Conservation (phyloP, 345 rosid genomes). For the Melastoma malabathricum region DNA sequence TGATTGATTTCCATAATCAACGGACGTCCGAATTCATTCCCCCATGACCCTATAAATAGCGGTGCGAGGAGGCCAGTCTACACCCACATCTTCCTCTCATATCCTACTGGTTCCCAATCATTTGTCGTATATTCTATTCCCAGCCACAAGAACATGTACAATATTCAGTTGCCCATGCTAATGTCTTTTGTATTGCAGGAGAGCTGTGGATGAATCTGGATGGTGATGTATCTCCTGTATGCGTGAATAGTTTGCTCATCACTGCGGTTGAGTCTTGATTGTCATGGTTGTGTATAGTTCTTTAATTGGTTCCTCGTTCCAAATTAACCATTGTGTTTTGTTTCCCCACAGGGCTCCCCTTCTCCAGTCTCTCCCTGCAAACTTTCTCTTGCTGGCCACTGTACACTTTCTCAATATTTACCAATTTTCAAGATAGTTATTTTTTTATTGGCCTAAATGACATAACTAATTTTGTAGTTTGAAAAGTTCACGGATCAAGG, state of each 20-base stretch:
- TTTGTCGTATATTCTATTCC: no score
- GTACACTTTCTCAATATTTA: slow-evolving; percentile 30
- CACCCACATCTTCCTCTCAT: no score
- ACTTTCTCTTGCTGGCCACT: slow-evolving; percentile 58
- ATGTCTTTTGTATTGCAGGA: slow-evolving; percentile 25
- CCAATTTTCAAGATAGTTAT: slow-evolving; percentile 7
- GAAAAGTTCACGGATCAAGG: slow-evolving; percentile 67
- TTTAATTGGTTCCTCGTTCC: slow-evolving; percentile 5
- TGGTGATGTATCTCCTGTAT: slow-evolving; percentile 73
- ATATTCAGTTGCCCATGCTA: no score
- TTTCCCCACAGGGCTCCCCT: slow-evolving; percentile 39
- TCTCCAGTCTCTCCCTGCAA: slow-evolving; percentile 63
- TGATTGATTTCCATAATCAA: no score
- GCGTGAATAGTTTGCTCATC: slow-evolving; percentile 64
- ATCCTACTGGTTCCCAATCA: no score
- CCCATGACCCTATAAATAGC: no score
- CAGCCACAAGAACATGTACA: no score
- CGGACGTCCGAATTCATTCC: no score
- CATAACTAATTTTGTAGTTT: slow-evolving; percentile 25
- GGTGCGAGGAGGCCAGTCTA: no score
- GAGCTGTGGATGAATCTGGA: slow-evolving; percentile 92
- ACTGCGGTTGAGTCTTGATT: slow-evolving; percentile 26
- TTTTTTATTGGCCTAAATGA: not conserved
- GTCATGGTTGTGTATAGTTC: slow-evolving; percentile 4
- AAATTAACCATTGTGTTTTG: slow-evolving; percentile 10